These are phyloP conservation scores for Tetradesmus obliquus DNA, from an alignment of 139 green algal genomes.

Conservation along the genomic window DNA sequence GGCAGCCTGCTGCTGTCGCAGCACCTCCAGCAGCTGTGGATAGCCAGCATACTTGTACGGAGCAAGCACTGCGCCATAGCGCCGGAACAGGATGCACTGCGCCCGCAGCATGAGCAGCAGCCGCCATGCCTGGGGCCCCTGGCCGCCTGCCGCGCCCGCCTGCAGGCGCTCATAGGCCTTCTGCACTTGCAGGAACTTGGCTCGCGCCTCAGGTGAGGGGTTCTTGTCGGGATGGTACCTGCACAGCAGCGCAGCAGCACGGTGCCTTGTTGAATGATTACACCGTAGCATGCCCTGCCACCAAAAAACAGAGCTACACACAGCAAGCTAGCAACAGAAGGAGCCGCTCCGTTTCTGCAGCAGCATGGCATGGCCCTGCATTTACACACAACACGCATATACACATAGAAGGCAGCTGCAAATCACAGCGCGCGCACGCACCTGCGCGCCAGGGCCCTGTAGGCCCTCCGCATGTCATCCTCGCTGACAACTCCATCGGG, in stretches of 20 bases:
- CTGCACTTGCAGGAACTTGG: slow-evolving; percentile 87
- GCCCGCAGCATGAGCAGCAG: slow-evolving; percentile 87
- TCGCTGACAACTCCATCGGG: slow-evolving; percentile 60
- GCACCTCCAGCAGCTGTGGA: slow-evolving; percentile 83
- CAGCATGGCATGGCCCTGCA: neutral
- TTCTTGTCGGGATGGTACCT: slow-evolving; percentile 97
- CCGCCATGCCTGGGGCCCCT: slow-evolving; percentile 78
- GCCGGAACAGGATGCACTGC: slow-evolving; percentile 88
- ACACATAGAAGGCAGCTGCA: neutral
- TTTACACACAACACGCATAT: neutral
- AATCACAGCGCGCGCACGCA: neutral
- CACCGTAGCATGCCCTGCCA: neutral
- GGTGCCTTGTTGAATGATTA: neutral
- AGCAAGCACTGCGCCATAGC: slow-evolving; percentile 79
- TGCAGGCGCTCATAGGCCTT: slow-evolving; percentile 92
- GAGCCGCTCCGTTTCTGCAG: neutral
- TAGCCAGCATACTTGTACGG: slow-evolving; percentile 97
- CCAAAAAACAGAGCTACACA: neutral
- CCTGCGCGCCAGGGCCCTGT: slow-evolving; percentile 69
- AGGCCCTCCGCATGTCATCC: slow-evolving; percentile 88
- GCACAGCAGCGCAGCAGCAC: neutral
- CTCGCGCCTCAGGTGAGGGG: slow-evolving; percentile 84
- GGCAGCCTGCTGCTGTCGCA: slow-evolving; percentile 32
- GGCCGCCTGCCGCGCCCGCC: slow-evolving; percentile 68
- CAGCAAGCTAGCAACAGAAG: neutral